Base-by-base conservation (phyloP, 306 rosid species). In the Corylus americana region DNA sequence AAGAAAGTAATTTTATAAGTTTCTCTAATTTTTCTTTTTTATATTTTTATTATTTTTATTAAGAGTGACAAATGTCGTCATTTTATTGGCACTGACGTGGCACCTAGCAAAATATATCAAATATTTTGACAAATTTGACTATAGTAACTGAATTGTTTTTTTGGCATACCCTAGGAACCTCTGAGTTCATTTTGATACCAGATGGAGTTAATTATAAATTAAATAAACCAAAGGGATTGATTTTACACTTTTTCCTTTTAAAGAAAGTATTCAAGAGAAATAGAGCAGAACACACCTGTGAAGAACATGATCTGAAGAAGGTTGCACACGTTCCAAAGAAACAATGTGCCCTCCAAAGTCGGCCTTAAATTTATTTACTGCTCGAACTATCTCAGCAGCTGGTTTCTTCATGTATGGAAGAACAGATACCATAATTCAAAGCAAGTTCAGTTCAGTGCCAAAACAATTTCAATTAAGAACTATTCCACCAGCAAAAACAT, bases 271-370 rank as follows among this genome's bases (percentile, higher is more conserved):
- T 54, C 25, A 16, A 68, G 49, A 68, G 27, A 42, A 55, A 74
- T 64, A 31, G 69, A 61, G 49, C 79, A 73, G 53, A 18, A 71
- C 75, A 69, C 44, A 92, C 99, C 99, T 90, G 80, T 95, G 99
- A 78, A 91, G 92, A 85, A 95, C 99, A 82, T 95, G 98, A 85
- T 95, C 99, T 63, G 94, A 90, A 71, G 99, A 95, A 72, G 99
- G 98, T 73, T 95, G 98, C 79, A 95, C 99, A 80, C 99, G 94
- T 85, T 95, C 99, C 80, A 95, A 76, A 70, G 92, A 87, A 80
- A 95, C 94, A 86, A 95, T 74, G 78, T 91, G 97, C 70, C 93
- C 99, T 66, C 98, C 97, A 84, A 95, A 95, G 67, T 95, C 94
- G 10, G 91, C 92, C 89, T 95, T 93, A 73, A 95, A 95, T 82